Evolutionary conservation across 2,329 filamentous ascomycete species (phyloP).

Genomic region (Stagonosporopsis cucurbitacearum): DNA sequence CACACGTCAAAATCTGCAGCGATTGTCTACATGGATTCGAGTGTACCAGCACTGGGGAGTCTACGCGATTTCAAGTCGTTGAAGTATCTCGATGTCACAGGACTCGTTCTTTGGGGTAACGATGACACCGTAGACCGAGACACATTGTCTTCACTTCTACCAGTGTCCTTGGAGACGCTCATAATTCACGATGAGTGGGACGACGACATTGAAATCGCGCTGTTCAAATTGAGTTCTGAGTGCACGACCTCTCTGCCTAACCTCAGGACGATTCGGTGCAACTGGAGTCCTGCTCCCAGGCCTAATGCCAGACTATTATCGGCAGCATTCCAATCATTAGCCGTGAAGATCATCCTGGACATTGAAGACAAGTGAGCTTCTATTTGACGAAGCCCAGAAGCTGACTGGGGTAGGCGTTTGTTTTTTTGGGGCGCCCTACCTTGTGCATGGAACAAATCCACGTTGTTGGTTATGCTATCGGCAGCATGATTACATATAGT

Average conservation of each 20-base stretch:
- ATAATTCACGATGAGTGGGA: constrained; percentile 27
- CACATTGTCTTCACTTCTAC: constrained; percentile 19
- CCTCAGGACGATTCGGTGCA: constrained; percentile 1
- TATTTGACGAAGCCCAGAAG: not conserved
- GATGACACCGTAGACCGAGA: constrained; percentile 1
- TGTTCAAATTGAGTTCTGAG: constrained; percentile 13
- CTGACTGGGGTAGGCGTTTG: not conserved
- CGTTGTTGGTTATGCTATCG: constrained; percentile 57
- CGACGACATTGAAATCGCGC: constrained; percentile 19
- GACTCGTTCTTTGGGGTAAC: constrained; percentile 26
- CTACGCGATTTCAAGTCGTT: constrained; percentile 19
- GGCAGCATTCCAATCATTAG: not conserved
- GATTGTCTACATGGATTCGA: constrained; percentile 7
- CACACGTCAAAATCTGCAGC: constrained; percentile 3
- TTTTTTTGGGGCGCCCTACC: too few relatives aligned
- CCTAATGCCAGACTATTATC: not conserved
- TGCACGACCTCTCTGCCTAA: not conserved
- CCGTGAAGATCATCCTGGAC: not conserved
- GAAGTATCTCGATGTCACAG: constrained; percentile 22
- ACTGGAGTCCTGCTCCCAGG: constrained; percentile 3
- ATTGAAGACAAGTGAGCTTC: not conserved
- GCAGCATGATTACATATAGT: constrained; percentile 56
- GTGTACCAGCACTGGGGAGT: constrained; percentile 19
- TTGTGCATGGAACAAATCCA: constrained; percentile 35
- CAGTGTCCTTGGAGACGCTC: constrained; percentile 21